Evolutionary conservation across 2,329 filamentous ascomycete genomes (phyloP).

Genomic region (Beauveria brongniartii): DNA sequence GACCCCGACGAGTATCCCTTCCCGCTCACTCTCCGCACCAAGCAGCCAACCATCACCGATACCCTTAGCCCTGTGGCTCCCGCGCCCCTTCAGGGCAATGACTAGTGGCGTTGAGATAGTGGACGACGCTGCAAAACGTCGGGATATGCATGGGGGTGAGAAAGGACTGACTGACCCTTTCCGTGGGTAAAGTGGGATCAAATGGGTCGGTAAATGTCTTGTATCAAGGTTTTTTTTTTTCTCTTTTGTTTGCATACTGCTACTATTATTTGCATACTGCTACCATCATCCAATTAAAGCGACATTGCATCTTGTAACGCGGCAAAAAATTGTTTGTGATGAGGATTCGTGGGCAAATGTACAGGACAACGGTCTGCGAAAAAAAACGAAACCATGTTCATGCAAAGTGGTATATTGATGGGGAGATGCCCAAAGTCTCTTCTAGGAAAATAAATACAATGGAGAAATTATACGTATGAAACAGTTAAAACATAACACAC

Average conservation of each 20-base stretch:
- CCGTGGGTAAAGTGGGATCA: no score
- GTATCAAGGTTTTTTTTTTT: background rate
- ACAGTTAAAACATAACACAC: no score
- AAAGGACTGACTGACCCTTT: background rate
- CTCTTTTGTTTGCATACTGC: background rate
- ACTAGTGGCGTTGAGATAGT: background rate
- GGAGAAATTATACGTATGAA: no score
- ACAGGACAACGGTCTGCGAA: no score
- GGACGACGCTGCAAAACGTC: background rate
- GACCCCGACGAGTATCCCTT: slow-evolving; percentile 68
- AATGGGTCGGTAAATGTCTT: background rate
- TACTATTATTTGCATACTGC: no score
- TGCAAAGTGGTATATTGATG: no score
- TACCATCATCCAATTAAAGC: slow-evolving; percentile 6
- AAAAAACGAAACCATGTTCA: no score
- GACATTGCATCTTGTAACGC: background rate
- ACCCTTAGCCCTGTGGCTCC: slow-evolving; percentile 1
- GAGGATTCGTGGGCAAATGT: no score
- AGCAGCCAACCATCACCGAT: slow-evolving; percentile 29
- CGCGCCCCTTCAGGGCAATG: background rate
- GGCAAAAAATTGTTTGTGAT: no score
- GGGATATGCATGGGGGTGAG: background rate
- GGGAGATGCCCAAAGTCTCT: no score
- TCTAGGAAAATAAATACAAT: no score
- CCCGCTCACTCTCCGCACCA: slow-evolving; percentile 48